Evolutionary conservation across 2,329 filamentous ascomycete species (phyloP).

Genomic region (Diaporthe helianthi): DNA sequence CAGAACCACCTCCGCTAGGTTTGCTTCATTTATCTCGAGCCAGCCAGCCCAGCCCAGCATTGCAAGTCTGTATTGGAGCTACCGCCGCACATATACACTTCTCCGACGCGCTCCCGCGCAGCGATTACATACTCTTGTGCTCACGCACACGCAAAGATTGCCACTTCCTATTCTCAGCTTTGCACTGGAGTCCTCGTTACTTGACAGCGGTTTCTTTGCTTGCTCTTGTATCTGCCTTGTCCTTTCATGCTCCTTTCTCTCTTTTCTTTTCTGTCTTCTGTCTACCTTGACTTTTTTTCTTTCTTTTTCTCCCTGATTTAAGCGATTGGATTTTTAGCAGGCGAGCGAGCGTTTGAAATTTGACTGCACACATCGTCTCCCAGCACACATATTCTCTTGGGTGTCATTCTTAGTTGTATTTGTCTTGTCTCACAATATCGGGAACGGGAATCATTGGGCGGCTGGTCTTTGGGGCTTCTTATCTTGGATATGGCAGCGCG

Average conservation of each 20-base stretch:
- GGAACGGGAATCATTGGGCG: slow-evolving; percentile 29
- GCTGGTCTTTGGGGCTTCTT: slow-evolving; percentile 31
- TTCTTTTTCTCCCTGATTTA: slow-evolving; percentile 40
- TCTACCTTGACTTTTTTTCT: slow-evolving; percentile 40
- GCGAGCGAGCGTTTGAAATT: slow-evolving; percentile 49
- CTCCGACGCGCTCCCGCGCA: slow-evolving; percentile 37
- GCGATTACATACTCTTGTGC: slow-evolving; percentile 33
- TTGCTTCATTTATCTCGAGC: slow-evolving; percentile 36
- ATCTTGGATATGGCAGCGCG: slow-evolving; percentile 35
- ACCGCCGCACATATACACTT: slow-evolving; percentile 30
- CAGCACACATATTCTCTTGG: neutral
- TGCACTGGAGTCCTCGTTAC: slow-evolving; percentile 39
- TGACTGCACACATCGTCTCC: slow-evolving; percentile 8
- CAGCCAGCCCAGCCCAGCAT: slow-evolving; percentile 29
- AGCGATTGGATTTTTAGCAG: slow-evolving; percentile 40
- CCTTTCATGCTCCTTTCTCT: slow-evolving; percentile 36
- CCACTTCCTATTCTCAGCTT: slow-evolving; percentile 45
- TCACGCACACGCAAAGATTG: slow-evolving; percentile 36
- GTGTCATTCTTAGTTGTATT: slow-evolving; percentile 37
- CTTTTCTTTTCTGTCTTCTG: slow-evolving; percentile 35
- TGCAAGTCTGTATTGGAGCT: slow-evolving; percentile 36
- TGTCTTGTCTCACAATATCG: slow-evolving; percentile 37
- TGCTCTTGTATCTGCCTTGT: slow-evolving; percentile 43
- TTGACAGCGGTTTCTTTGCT: slow-evolving; percentile 42
- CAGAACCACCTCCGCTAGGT: slow-evolving; percentile 33